Base-by-base conservation (phyloP, 257 asterid genomes). In the Nicotiana benthamiana region DNA sequence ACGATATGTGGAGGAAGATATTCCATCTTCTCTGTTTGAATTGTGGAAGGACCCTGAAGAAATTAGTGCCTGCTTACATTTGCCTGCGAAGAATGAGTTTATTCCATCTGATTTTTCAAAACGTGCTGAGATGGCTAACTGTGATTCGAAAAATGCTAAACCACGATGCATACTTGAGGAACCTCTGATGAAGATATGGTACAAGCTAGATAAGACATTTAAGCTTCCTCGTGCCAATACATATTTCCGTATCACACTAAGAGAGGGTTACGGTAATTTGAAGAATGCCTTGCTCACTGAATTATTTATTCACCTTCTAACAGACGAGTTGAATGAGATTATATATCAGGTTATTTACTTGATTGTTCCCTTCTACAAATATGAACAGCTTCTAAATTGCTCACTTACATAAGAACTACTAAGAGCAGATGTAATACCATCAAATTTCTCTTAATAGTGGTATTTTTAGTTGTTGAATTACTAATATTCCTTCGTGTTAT, bases 211-310 rank as follows among this genome's bases (percentile, higher is more conserved):
- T 87, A 89, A 79, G 62, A 90, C 92, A 81, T 96, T 94, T 82
- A 96, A 89, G 83, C 90, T 90, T 86, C 99, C 99, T 86, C 99
- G 99, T 82, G 97, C 98, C 62, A 96, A 94, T 86, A 85, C 98
- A 48, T 96, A 92, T 86, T 96, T 96, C 89, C 97, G 99, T 59
- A 86, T 96, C 79, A 87, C 97, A 72, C 87, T 96, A 52, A 96
- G 88, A 82, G 97, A 93, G 75, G 99, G 97, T 79, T 87, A 87
- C 90, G 85, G 86, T 86, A 88, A 81, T 85, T 83, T 94, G 87
- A 89, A 86, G 89, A 92, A 83, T 70, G 89, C 97, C 82, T 75
- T 96, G 78, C 78, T 96, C 90, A 90, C 99, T 48, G 98, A 94
- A 83, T 84, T 96, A 83, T 96, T 91, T 87, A 87, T 89, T 76